Evolutionary conservation across 768 basidiomycete genomes (phyloP), one percentile per base, ranked within the genome.

Genomic region (Dacryopinax spathularia): DNA sequence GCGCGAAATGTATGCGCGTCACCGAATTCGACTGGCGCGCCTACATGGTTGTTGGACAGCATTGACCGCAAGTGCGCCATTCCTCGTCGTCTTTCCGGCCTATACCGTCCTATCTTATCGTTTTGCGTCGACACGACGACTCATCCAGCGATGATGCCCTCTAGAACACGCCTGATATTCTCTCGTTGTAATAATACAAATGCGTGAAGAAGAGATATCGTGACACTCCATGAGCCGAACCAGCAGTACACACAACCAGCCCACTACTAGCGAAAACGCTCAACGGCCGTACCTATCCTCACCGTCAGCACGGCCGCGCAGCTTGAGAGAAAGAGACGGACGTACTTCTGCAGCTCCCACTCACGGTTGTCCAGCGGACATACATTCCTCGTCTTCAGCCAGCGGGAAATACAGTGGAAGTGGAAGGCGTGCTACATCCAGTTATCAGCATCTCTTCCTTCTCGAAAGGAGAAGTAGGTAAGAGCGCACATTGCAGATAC

Each of bases 331-430:
- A 34, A 34, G 13, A 34, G 29, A 22, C 13, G 18, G 36, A 80
- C 88, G 68, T 75, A 93, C 91, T 93, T 94, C 76, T 96, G 92
- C 72, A 96, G 75, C 72, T 96, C 92, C 92, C 92, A 96, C 73
- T 96, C 92, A 70, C 93, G 83, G 75, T 96, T 96, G 75, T 95
- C 93, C 65, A 95, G 75, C 2, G 92, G 92, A 74, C 92, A 95
- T 33, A 94, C 92, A 70, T 95, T 93, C 68, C 92, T 81, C 22
- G 96, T 98, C 81, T 98, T 99, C 66, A 99, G 81, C 96, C 96
- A 99, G 44, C 96, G 85, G 9, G 94, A 95, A 74, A 99, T 99
- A 75, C 95, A 99, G 74, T 98, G 95, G 78, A 98, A 99, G 77
- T 99, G 95, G 81, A 99, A 99, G 2, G 95, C 95, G 73, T 99